These are phyloP conservation scores for Mortierella sp. DNA, from an alignment of 371 early-diverging fungal genomes.

Conservation along the genomic window DNA sequence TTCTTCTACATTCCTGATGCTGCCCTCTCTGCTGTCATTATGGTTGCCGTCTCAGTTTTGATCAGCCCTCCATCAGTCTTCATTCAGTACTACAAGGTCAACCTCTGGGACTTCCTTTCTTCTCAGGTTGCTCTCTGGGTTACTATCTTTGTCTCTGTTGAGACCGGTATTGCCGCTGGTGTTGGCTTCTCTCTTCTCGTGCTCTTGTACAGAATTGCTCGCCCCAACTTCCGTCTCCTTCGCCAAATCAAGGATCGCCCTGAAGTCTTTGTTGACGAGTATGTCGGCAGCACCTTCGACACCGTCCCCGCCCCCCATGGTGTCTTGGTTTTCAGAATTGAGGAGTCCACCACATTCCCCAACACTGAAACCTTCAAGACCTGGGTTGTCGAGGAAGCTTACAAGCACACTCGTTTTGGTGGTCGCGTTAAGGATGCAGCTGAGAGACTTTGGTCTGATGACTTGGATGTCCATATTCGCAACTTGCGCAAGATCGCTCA, in stretches of 20 bases:
- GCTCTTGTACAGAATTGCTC: conserved; percentile 68
- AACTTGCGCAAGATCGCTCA: conserved; percentile 41
- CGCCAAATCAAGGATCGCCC: conserved; percentile 53
- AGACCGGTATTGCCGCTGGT: conserved; percentile 66
- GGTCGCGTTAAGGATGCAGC: conserved; percentile 25
- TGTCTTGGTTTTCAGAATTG: conserved; percentile 73
- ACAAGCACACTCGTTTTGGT: conserved; percentile 55
- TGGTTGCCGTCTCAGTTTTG: conserved; percentile 74
- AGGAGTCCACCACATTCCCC: conserved; percentile 80
- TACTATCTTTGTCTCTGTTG: conserved; percentile 65
- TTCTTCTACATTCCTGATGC: conserved; percentile 88
- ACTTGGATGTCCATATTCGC: conserved; percentile 43
- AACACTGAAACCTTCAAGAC: conserved; percentile 70
- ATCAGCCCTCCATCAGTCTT: conserved; percentile 66
- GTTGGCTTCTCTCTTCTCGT: conserved; percentile 65
- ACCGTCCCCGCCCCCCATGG: conserved; percentile 63
- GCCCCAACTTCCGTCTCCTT: conserved; percentile 59
- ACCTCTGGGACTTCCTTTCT: conserved; percentile 52
- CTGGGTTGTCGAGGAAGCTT: conserved; percentile 61
- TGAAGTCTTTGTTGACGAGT: conserved; percentile 45
- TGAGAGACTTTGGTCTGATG: conserved; percentile 53
- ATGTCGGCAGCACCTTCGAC: conserved; percentile 30
- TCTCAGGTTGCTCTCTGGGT: conserved; percentile 59
- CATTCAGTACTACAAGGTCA: conserved; percentile 56
- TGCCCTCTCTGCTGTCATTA: conserved; percentile 82